These are phyloP conservation scores for Plenodomus tracheiphilus DNA, from an alignment of 2,329 filamentous ascomycete species.

Conservation along the genomic window DNA sequence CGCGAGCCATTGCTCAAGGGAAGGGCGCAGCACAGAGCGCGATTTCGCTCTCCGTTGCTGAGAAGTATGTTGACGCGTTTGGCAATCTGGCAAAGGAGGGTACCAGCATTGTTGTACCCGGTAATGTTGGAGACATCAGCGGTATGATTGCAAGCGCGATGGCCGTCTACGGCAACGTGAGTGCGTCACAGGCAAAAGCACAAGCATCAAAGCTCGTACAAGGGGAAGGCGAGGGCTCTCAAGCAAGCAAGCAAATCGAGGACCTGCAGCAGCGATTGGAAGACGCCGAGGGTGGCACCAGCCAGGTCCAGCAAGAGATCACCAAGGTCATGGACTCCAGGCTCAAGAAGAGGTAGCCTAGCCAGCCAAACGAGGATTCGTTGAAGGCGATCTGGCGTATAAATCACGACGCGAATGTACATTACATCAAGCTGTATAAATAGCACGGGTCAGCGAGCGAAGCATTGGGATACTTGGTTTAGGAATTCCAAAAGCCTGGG, in stretches of 20 bases:
- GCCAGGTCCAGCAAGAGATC: constrained; percentile 36
- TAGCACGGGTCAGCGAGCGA: constrained; percentile 26
- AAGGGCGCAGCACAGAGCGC: constrained; percentile 77
- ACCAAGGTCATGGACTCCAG: constrained; percentile 42
- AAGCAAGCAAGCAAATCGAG: constrained; percentile 33
- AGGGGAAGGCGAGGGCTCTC: constrained; percentile 19
- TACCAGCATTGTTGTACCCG: constrained; percentile 92
- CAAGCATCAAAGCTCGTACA: constrained; percentile 57
- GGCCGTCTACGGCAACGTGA: constrained; percentile 93
- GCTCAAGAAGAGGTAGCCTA: constrained; percentile 36
- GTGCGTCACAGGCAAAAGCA: constrained; percentile 72
- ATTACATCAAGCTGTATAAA: constrained; percentile 39
- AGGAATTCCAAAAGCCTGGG: constrained; percentile 17
- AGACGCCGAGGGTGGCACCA: constrained; percentile 25
- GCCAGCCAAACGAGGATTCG: not conserved
- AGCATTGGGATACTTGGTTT: constrained; percentile 23
- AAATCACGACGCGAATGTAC: constrained; percentile 25
- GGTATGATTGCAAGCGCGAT: constrained; percentile 96
- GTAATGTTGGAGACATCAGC: constrained; percentile 94
- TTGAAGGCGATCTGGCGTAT: not conserved
- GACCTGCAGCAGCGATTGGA: constrained; percentile 35
- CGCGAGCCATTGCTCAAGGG: constrained; percentile 72
- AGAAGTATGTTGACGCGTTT: constrained; percentile 98
- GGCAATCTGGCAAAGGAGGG: constrained; percentile 91
- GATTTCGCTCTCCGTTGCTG: constrained; percentile 84